Evolutionary conservation across 1,284 basidiomycete species (phyloP).

Genomic region (Stygiomarasmius scandens): DNA sequence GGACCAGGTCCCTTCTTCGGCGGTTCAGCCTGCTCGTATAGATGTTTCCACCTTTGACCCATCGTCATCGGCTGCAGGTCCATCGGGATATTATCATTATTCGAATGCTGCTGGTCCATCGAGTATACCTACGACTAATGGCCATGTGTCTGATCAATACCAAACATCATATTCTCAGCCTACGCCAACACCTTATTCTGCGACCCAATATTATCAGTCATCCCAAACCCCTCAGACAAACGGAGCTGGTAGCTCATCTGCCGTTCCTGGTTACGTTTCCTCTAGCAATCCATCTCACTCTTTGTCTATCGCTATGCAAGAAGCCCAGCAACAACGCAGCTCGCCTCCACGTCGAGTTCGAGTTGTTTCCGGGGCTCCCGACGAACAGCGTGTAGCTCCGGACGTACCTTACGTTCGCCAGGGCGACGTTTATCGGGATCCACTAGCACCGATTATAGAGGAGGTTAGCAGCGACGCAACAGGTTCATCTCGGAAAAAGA

Average conservation of each 20-base stretch:
- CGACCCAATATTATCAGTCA: background rate
- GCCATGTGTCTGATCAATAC: background rate
- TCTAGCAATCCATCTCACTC: background rate
- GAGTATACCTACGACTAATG: background rate
- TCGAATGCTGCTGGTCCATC: background rate
- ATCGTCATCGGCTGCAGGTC: constrained; percentile 7
- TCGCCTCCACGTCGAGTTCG: constrained; percentile 8
- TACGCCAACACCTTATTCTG: too few species aligned
- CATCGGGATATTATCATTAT: background rate
- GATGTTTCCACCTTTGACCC: constrained; percentile 3
- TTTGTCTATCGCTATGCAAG: background rate
- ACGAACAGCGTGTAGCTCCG: background rate
- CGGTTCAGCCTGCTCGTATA: background rate
- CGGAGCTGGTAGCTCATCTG: background rate
- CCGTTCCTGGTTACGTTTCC: too few species aligned
- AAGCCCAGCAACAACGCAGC: constrained; percentile 1
- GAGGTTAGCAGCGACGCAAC: background rate
- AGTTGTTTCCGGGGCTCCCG: constrained; percentile 6
- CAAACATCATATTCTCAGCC: too few species aligned
- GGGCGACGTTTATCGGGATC: background rate
- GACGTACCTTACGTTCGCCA: background rate
- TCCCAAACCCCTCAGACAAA: background rate
- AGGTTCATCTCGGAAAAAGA: background rate
- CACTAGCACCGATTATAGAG: background rate
- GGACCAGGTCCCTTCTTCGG: constrained; percentile 5